These are phyloP conservation scores for Gnomoniopsis smithogilvyi DNA, from an alignment of 2,329 filamentous ascomycete species.

Conservation along the genomic window DNA sequence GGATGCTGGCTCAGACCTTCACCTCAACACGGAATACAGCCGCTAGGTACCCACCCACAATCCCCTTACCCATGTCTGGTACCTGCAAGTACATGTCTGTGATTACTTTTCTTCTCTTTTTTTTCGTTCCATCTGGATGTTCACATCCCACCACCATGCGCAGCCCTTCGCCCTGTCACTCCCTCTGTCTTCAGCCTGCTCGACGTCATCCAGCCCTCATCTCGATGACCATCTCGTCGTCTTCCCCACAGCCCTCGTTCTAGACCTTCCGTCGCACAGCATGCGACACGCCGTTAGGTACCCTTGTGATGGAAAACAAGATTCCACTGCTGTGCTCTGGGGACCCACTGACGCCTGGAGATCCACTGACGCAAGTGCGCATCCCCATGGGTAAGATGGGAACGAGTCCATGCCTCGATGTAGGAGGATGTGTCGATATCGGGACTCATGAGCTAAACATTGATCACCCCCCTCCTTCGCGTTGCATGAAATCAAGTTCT, in stretches of 20 bases:
- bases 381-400: neutral
- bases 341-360: too few relatives aligned
- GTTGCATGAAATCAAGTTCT: constrained; percentile 9
- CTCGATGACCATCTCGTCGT: neutral
- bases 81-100: constrained; percentile 12
- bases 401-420: neutral
- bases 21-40: neutral
- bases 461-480: neutral
- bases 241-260: constrained; percentile 3
- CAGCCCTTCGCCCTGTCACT: neutral
- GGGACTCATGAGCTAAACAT: neutral
- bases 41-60: neutral
- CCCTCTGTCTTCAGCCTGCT: constrained; percentile 9
- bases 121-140: neutral
- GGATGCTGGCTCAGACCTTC: constrained; percentile 1
- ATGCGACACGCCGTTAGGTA: neutral
- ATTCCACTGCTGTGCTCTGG: constrained; percentile 5
- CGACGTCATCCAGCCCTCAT: constrained; percentile 17
- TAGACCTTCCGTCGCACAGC: neutral
- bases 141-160: neutral
- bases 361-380: constrained; percentile 14
- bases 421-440: constrained; percentile 3
- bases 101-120: neutral
- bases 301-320: constrained; percentile 13
- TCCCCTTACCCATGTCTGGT: constrained; percentile 6